phyloP scores from a whole-genome alignment of 2,329 filamentous ascomycete species.

The Lachnellula cervina region DNA sequence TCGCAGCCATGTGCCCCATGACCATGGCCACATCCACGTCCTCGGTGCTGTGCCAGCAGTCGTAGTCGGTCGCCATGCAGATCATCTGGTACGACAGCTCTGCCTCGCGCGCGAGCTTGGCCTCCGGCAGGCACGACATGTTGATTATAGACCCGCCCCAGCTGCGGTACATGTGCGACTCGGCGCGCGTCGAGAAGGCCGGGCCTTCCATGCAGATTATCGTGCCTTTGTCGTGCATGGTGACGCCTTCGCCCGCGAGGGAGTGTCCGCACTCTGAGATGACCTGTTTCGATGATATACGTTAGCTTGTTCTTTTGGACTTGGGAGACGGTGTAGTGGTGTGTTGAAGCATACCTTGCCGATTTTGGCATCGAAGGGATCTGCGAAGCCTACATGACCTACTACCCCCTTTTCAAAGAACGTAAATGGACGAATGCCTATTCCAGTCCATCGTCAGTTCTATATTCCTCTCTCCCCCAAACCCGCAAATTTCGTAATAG shows the following conservation, averaged over 20 bases:
- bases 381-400: slow-evolving; percentile 90
- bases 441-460: neutral
- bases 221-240: slow-evolving; percentile 77
- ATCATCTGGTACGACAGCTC: slow-evolving; percentile 98
- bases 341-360: slow-evolving; percentile 42
- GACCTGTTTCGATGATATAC: slow-evolving; percentile 37
- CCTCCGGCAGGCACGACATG: slow-evolving; percentile 94
- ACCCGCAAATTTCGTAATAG: neutral
- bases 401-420: slow-evolving; percentile 94
- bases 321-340: neutral
- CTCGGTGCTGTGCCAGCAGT: slow-evolving; percentile 86
- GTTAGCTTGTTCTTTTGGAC: neutral
- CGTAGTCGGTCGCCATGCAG: slow-evolving; percentile 99
- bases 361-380: slow-evolving; percentile 81
- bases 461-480: neutral
- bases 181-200: slow-evolving; percentile 92
- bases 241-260: slow-evolving; percentile 78
- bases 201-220: slow-evolving; percentile 98
- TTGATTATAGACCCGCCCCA: slow-evolving; percentile 97
- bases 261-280: slow-evolving; percentile 70
- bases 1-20: slow-evolving; percentile 92
- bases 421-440: slow-evolving; percentile 77
- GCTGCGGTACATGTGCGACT: slow-evolving; percentile 88
- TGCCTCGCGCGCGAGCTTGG: slow-evolving; percentile 92
- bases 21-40: slow-evolving; percentile 97